Percentiles rank a stretch among this genome's conserved stretches.
Evolutionary conservation across 108 stramenopile genomes (phyloP).

Genomic region (Cylindrotheca fusiformis): DNA sequence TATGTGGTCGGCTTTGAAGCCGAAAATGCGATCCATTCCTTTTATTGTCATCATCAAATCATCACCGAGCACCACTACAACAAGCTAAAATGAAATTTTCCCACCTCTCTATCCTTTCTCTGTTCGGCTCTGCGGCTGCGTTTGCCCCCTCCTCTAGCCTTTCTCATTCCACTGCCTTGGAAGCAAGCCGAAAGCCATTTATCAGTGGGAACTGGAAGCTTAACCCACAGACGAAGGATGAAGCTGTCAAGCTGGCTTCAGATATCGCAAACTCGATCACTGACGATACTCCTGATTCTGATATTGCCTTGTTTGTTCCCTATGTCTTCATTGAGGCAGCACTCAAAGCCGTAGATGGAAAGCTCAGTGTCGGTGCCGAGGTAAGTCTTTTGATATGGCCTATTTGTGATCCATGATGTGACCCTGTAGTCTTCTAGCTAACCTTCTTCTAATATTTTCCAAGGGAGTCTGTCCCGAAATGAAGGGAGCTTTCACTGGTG

Average conservation of each 20-base stretch:
- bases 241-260: slow-evolving; percentile 59
- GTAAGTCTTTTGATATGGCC: slow-evolving; percentile 34
- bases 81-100: slow-evolving; percentile 50
- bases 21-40: no score
- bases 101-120: slow-evolving; percentile 37
- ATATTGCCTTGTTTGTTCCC: slow-evolving; percentile 83
- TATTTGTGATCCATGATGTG: not conserved
- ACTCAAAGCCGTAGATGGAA: slow-evolving; percentile 50
- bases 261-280: slow-evolving; percentile 70
- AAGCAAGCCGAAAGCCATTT: slow-evolving; percentile 66
- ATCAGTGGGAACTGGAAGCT: slow-evolving; percentile 98
- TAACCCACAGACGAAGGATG: slow-evolving; percentile 71
- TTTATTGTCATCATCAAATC: no score
- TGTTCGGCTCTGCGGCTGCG: slow-evolving; percentile 40
- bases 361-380: slow-evolving; percentile 71
- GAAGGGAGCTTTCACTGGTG: slow-evolving; percentile 97
- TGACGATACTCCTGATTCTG: slow-evolving; percentile 58
- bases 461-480: slow-evolving; percentile 69
- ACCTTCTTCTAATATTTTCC: not conserved
- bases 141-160: slow-evolving; percentile 39
- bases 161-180: slow-evolving; percentile 9
- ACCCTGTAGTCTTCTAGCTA: slow-evolving; percentile 2
- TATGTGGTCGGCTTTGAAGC: no score
- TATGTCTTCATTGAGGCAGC: slow-evolving; percentile 77
- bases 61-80: no score